Percentiles rank a stretch among this genome's conserved stretches.
phyloP scores from a whole-genome alignment of 2,329 filamentous ascomycete species.

The Pyrenochaeta sp. region DNA sequence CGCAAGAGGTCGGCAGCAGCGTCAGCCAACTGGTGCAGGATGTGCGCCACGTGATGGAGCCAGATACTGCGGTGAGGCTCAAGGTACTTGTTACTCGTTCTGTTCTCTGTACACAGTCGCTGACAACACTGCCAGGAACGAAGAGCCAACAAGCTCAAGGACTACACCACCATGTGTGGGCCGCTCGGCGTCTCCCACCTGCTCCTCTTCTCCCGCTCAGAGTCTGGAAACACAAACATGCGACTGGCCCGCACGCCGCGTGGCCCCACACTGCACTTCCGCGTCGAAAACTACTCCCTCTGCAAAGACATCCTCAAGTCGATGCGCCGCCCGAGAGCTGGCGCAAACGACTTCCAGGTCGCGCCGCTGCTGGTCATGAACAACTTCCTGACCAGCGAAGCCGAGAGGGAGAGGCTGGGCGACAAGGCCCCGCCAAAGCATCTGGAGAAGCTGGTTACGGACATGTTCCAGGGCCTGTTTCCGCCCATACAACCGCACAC shows the following conservation, averaged over 20 bases:
- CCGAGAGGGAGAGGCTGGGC: slow-evolving; percentile 38
- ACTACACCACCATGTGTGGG: slow-evolving; percentile 95
- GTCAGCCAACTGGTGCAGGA: slow-evolving; percentile 92
- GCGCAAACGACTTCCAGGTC: slow-evolving; percentile 80
- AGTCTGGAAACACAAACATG: slow-evolving; percentile 90
- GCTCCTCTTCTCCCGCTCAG: slow-evolving; percentile 89
- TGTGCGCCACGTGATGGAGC: slow-evolving; percentile 93
- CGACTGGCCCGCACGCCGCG: slow-evolving; percentile 86
- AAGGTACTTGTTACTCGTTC: slow-evolving; percentile 61
- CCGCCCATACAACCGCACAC: slow-evolving; percentile 93
- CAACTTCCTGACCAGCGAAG: slow-evolving; percentile 78
- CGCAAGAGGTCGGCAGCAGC: slow-evolving; percentile 89
- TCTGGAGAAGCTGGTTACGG: slow-evolving; percentile 90
- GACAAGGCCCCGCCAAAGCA: slow-evolving; percentile 83
- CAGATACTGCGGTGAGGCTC: slow-evolving; percentile 85
- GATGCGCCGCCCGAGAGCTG: slow-evolving; percentile 82
- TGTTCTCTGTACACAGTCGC: neutral
- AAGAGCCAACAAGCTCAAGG: slow-evolving; percentile 84
- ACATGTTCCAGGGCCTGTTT: slow-evolving; percentile 95
- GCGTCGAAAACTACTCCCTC: slow-evolving; percentile 92
- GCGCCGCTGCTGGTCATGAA: slow-evolving; percentile 98
- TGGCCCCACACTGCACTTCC: slow-evolving; percentile 92
- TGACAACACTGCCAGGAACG: slow-evolving; percentile 65
- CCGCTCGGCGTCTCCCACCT: slow-evolving; percentile 93
- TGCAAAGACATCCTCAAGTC: slow-evolving; percentile 88